Base-by-base conservation (phyloP, 2,329 filamentous ascomycete species). In the Neoascochyta sp. region DNA sequence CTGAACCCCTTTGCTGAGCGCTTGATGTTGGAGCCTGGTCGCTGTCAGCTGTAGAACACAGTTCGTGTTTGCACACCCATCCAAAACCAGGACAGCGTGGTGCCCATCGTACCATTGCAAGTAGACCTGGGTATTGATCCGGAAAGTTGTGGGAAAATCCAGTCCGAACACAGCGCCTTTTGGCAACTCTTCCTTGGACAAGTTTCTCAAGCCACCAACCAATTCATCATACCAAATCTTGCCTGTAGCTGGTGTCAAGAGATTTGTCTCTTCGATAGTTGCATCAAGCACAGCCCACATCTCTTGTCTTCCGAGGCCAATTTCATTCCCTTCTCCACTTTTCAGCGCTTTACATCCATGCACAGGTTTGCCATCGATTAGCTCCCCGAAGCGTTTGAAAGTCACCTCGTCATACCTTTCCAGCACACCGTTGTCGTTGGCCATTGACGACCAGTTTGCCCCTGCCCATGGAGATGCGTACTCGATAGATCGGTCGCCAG, bases 401-500 rank as follows among this genome's bases (percentile, higher is more conserved):
- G 58, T 61, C 6, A 57, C 34, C 9, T 41, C 36, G 24, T 62
- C 58, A 39, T 53, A 57, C 9, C 52, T 43, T 18, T 62, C 56
- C 1, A 61, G 32, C 0, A 35, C 46, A 0, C 57, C 58, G 22
- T 58, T 59, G 36, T 62, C 59, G 16, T 52, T 39, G n/a, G 57
- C 54, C 39, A 61, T 51, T 1, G 83, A 86, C 37, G 83, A 60
- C 57, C 81, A 82, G 54, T 92, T 90, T 40, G 86, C 87, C 9
- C 87, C 87, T 3, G 87, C 87, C 83, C 86, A 93, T 1, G 86
- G 87, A 5, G 86, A 93, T 1, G 86, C 81, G 60, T 95, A 95
- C 69, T 93, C 83, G 46, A 89, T 82, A 45, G 90, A 84, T 62
- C 90, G 92, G 67, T 95, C 89, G 19, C 89, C 89, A 0, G 89